Conservation (phyloP, 208 protist genomes). For the Trypanosoma lewisi region DNA sequence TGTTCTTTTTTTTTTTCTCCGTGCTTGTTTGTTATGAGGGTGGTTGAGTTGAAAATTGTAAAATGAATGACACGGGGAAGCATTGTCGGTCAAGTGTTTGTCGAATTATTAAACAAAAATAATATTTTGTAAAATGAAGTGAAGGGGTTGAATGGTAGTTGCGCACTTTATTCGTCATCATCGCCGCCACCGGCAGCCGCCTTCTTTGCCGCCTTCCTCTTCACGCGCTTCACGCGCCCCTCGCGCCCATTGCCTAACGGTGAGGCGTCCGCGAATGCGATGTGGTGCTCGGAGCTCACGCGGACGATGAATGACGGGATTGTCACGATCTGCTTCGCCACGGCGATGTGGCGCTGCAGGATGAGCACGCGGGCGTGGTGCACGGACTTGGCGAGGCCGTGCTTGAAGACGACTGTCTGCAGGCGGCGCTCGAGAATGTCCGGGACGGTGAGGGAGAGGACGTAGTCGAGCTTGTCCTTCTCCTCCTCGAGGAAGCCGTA, state of each 20-base stretch:
- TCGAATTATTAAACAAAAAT: constrained; percentile 9
- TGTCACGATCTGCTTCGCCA: constrained; percentile 99
- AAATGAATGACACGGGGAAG: too few relatives aligned
- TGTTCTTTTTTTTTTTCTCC: too few relatives aligned
- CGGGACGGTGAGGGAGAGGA: constrained; percentile 98
- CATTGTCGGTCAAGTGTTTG: too few relatives aligned
- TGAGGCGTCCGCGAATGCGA: constrained; percentile 96
- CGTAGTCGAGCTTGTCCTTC: constrained; percentile 99
- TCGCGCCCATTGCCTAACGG: constrained; percentile 94
- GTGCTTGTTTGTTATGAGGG: too few relatives aligned
- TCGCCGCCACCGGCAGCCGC: constrained; percentile 48
- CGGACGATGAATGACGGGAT: constrained; percentile 99
- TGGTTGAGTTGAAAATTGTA: background rate
- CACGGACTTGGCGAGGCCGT: constrained; percentile 98
- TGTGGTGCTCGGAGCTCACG: constrained; percentile 98
- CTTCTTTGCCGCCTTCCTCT: constrained; percentile 77
- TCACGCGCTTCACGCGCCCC: constrained; percentile 96
- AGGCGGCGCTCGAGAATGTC: constrained; percentile 99
- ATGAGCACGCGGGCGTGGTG: constrained; percentile 99
- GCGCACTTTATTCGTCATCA: constrained; percentile 30
- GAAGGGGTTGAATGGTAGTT: background rate
- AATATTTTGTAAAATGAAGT: constrained; percentile 6
- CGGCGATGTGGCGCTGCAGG: constrained; percentile 99
- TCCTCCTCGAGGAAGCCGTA: constrained; percentile 98
- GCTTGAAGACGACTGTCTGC: constrained; percentile 99